Base-by-base conservation (phyloP, 345 rosid species). In the Gossypium longicalyx region DNA sequence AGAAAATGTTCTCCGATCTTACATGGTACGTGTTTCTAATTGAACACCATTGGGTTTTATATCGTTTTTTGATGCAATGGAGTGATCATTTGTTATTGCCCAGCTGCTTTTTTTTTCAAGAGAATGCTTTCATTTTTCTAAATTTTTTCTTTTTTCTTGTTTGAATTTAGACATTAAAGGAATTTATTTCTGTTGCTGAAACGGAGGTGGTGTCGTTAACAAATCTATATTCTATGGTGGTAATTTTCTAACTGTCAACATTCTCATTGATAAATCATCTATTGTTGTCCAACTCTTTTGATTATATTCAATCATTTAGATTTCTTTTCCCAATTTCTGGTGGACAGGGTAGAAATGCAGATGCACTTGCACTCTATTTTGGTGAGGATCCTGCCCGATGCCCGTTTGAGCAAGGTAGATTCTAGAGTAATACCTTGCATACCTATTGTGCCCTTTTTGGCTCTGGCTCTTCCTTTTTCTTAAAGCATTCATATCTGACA, bases 321-420 rank as follows among this genome's bases (percentile, higher is more conserved):
- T 9, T 17, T 11, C 9, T 48, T 12, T 44, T 22, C 25, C 13
- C 10, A 59, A 6, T 56, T 27, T 77, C 56, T 59, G 72, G 71
- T 83, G 83, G 73, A 76, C 91, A 96, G 99, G 99, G 98, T 77
- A 89, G 91, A 78, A 93, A 93, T 85, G 99, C 99, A 57, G 97
- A 96, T 89, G 97, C 94, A 72, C 98, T 96, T 82, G 98, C 91
- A 9, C 82, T 86, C 72, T 96, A 96, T 72, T 96, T 96, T 78
- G 92, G 93, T 10, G 99, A 96, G 89, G 99, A 96, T 87, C 99
- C 99, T 13, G 92, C 89, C 34, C 89, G 92, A 38, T 93, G 90
- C 80, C 99, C 95, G 1, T 93, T 93, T 86, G 99, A 96, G 83
- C 99, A 96, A 93, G 99, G 99, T 90, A 85, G 70, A 78, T 53